Conservation (phyloP, 2,329 filamentous ascomycete species). For the Pseudogymnoascus sp. region DNA sequence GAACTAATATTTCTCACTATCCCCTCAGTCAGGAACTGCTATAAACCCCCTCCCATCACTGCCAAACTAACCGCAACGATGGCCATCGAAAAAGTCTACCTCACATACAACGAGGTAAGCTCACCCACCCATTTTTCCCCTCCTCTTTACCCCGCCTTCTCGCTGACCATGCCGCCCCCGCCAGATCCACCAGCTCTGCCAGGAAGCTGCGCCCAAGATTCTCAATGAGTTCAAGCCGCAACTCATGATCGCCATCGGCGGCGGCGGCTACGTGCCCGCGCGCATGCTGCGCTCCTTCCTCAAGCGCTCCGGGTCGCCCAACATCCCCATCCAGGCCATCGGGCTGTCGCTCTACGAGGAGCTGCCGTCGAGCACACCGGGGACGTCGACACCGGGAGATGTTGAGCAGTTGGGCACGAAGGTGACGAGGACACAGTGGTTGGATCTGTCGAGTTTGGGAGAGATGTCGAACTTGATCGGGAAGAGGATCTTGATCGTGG, state of each 20-base stretch:
- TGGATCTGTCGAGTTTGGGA: conserved; percentile 74
- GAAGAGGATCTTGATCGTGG: conserved; percentile 86
- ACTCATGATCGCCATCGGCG: conserved; percentile 97
- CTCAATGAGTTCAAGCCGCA: conserved; percentile 82
- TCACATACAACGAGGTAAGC: conserved; percentile 84
- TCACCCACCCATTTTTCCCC: conserved; percentile 7
- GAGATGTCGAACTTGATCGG: conserved; percentile 84
- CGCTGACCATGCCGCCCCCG: conserved; percentile 9
- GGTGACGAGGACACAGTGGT: conserved; percentile 96
- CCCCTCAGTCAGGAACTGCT: not conserved
- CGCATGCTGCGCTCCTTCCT: conserved; percentile 97
- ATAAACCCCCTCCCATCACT: not conserved
- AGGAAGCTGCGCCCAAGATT: conserved; percentile 72
- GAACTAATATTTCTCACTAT: conserved; percentile 3
- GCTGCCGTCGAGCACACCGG: conserved; percentile 45
- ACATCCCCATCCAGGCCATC: conserved; percentile 99
- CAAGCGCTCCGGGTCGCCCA: conserved; percentile 75
- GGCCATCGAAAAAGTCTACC: conserved; percentile 71
- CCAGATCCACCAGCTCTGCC: conserved; percentile 95
- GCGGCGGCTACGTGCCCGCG: conserved; percentile 92
- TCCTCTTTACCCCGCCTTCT: conserved; percentile 8
- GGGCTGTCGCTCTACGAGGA: conserved; percentile 94
- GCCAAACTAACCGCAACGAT: conserved; percentile 40
- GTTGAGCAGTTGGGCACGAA: conserved; percentile 81
- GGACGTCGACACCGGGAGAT: conserved; percentile 21